Evolutionary conservation across 768 basidiomycete species (phyloP), one percentile per base, ranked within the genome.

Genomic region (Tricholoma hemisulphureum): DNA sequence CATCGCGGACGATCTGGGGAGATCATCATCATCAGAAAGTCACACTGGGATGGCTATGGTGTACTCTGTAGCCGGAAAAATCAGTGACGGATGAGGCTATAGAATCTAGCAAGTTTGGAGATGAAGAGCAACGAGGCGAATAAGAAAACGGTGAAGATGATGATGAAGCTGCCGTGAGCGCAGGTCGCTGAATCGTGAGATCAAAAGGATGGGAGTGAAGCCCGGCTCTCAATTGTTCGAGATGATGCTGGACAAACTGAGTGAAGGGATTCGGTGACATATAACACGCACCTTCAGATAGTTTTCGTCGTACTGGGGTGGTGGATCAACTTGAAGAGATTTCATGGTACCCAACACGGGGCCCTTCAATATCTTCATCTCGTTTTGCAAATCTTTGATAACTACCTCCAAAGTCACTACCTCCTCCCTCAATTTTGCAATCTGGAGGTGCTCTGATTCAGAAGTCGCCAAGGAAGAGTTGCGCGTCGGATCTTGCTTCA

Each of bases 231-330:
- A 52, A 18, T 23, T 16, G 31, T 23, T 52, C 31, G 20, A 52
- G 32, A 52, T 45, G 29, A 43, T 32, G 16, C 54, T 46, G 28
- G n/a, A 26, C 8, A 29, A 24, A 14, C n/a, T 52, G 14, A 51
- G 14, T 16, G 31, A 21, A 49, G 14, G 4, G 8, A 43, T 14
- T 14, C 11, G 13, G 18, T 1, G n/a, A 23, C 16, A 21, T 20
- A 21, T n/a, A 18, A 51, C 28, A 32, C 61, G 24, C 57, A 76
- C 75, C 69, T 72, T 75, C 16, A 56, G 45, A 24, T 61, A 52
- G 20, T 63, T 68, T 53, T 74, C 71, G 46, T 80, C 75, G 48
- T 77, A 77, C 48, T 66, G 61, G 14, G 77, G 76, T n/a, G 77
- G 77, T 11, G 73, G 69, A 34, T 76, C 76, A 21, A n/a, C n/a